Evolutionary conservation across 2,329 filamentous ascomycete genomes (phyloP), one percentile per base, ranked within the genome.

Genomic region (Monosporascus sp.): DNA sequence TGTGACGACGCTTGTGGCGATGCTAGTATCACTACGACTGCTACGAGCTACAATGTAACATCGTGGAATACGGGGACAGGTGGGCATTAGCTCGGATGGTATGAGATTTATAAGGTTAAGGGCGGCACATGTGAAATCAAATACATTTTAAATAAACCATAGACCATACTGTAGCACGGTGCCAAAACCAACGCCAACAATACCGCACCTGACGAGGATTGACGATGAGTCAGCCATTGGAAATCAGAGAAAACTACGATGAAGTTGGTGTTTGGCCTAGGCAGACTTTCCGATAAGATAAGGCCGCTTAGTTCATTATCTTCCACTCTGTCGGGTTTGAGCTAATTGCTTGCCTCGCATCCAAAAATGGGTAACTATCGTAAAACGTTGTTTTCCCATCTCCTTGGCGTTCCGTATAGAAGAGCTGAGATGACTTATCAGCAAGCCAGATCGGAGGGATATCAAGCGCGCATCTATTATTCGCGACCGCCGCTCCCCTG

Each of bases 221-320:
- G 16, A 19, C 20, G 48, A 54, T 63, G 58, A 60, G 61, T 63
- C 56, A 63, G 61, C 60, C 26, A 63, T 63, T 63, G 55, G 49
- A 60, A 62, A 63, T 55, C 60, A 59, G 31, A 35, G 9, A 5
- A 5, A 35, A 11, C 31, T 35, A 35, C 31, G 11, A 14, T 35
- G 31, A 35, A 14, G 3, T 11, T 11, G 31, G 31, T 4, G 31
- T 1, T 35, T 14, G 31, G 31, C 31, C 14, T 9, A 35, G 31
- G 1, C 11, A 35, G 27, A 31, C 9, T 11, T 1, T 14, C 5
- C 11, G 27, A 31, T 31, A 31, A 27, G 27, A 27, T 9, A 31
- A 35, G 31, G 14, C 31, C 9, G 31, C 31, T 35, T 14, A 35
- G 9, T 35, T 5, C 31, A 31, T 14, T 9, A 31, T 31, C 9